Base-by-base conservation (phyloP, 2,329 filamentous ascomycete genomes). In the Zarea fungicola region DNA sequence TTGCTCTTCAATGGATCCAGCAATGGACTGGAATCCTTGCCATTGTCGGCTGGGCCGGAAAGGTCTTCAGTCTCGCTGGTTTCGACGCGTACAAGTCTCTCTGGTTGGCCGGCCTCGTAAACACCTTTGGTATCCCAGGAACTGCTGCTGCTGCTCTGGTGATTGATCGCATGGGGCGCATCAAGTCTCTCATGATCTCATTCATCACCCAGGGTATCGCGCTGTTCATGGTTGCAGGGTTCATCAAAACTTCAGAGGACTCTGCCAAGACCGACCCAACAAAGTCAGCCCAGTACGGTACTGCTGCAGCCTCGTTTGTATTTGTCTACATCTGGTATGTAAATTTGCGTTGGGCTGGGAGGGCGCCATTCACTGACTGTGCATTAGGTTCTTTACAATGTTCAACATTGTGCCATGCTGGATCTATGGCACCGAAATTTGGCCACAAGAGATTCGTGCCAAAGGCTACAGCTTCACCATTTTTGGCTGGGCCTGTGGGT, bases 391-490 rank as follows among this genome's bases (percentile, higher is more conserved):
- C 53, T 63, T 64, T 48, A 60, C 55, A 28, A 63, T 64, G 62
- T 63, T 64, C 49, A 64, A 64, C 53, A 65, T 63, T 42, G 58
- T 64, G 21, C 60, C 62, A 5, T 60, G 52, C 22, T 65, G 62
- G 61, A 60, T 64, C 36, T 65, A 65, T 46, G 62, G 58, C 3
- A 78, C 77, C 0, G 78, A 81, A 59, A 78, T 81, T 49, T 81
- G 77, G 62, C 72, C 77, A 1, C 74, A 70, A 14, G 73, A 77
- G 36, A 69, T 81, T 44, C 70, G 78, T 19, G 76, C 78, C n/a
- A 74, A 80, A 57, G 79, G 78, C 7, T 78, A 80, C 56, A 76
- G 75, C 7, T 80, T 81, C 54, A 74, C 74, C 16, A 78, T 82
- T 51, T 75, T 75, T 2, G 77, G 78, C 2, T 82, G 78, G 78